These are phyloP conservation scores for Scheffersomyces parashehatae DNA, from an alignment of 1,139 yeast genomes.

Conservation along the genomic window DNA sequence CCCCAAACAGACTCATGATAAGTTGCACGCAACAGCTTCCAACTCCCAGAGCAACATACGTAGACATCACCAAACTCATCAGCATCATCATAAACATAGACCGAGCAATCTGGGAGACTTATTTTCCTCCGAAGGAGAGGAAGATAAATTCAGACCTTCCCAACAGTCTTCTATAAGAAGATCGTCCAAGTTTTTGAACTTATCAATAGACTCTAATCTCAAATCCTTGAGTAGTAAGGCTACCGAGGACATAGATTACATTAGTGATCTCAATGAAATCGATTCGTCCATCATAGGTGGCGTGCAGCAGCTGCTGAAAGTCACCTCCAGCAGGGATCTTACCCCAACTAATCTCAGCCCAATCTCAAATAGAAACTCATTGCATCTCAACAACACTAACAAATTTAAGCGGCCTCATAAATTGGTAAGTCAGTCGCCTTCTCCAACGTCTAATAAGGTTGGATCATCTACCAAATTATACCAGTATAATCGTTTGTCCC, in stretches of 20 bases:
- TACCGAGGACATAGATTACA: conserved; percentile 24
- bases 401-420: conserved; percentile 51
- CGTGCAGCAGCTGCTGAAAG: background rate
- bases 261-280: conserved; percentile 32
- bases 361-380: conserved; percentile 14
- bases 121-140: conserved; percentile 11
- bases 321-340: conserved; percentile 12
- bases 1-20: background rate
- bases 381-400: conserved; percentile 19
- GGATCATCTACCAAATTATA: background rate
- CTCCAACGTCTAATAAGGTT: conserved; percentile 31
- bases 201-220: conserved; percentile 41
- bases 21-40: too few species aligned
- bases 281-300: conserved; percentile 19
- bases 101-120: conserved; percentile 3
- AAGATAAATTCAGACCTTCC: conserved; percentile 20
- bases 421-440: conserved; percentile 47
- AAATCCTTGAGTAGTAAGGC: conserved; percentile 11
- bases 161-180: conserved; percentile 38
- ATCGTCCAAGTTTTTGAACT: conserved; percentile 48
- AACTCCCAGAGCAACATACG: too few species aligned
- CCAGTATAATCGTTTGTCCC: background rate
- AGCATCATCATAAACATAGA: conserved; percentile 1
- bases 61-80: background rate
- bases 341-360: conserved; percentile 22